These are phyloP conservation scores for Solanum piurae DNA, from an alignment of 257 asterid genomes.

Conservation along the genomic window DNA sequence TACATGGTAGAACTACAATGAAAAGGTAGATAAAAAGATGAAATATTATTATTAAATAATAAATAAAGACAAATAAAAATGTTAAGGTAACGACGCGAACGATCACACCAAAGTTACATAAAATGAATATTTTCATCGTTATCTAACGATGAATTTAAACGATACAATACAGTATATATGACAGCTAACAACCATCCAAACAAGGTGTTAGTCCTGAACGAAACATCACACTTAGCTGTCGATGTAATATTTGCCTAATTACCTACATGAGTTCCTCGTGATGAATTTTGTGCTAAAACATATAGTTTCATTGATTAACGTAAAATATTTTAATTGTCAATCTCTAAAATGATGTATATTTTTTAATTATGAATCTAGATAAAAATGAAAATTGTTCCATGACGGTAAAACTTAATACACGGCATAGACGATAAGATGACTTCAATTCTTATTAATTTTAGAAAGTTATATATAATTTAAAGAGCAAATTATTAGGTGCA, in stretches of 20 bases:
- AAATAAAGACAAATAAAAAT: no score
- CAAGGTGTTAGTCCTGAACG: not conserved
- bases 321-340: not conserved
- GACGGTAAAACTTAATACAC: not conserved
- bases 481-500: not conserved
- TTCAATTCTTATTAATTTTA: not conserved
- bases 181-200: no score
- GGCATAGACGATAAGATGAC: not conserved
- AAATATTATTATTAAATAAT: no score
- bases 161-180: no score
- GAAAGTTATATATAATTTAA: not conserved
- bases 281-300: not conserved
- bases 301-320: not conserved
- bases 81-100: no score
- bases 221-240: not conserved
- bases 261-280: not conserved
- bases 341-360: not conserved
- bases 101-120: no score
- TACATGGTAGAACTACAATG: no score
- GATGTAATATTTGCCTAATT: not conserved
- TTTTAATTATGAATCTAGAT: not conserved
- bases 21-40: no score
- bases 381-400: not conserved
- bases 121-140: no score
- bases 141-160: no score